phyloP scores from a whole-genome alignment of 2,329 filamentous ascomycete species.

The Dactylellina drechsleri region DNA sequence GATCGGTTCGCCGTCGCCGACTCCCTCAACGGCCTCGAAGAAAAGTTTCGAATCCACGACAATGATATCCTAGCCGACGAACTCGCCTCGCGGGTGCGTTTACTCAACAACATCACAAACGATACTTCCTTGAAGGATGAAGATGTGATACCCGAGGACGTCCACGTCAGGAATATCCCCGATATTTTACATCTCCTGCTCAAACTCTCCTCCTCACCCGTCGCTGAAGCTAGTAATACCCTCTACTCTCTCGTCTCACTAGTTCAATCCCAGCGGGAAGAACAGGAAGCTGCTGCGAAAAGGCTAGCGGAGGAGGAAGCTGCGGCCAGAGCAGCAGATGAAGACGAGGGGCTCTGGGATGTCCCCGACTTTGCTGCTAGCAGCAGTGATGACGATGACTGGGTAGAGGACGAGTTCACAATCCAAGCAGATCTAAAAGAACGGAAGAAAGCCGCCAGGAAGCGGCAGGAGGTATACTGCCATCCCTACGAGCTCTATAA shows the following conservation, averaged over 20 bases:
- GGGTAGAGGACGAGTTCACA: constrained; percentile 56
- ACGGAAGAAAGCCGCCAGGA: constrained; percentile 56
- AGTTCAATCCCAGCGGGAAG: constrained; percentile 63
- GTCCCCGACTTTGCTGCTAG: constrained; percentile 72
- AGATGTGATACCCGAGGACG: constrained; percentile 62
- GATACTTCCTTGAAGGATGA: constrained; percentile 61
- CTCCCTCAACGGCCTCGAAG: constrained; percentile 68
- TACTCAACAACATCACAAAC: constrained; percentile 67
- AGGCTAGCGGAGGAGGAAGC: constrained; percentile 81
- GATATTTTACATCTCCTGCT: constrained; percentile 83
- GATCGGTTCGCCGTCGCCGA: constrained; percentile 31
- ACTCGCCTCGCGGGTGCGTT: constrained; percentile 60
- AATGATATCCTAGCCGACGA: constrained; percentile 82
- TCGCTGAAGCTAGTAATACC: constrained; percentile 70
- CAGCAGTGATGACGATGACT: constrained; percentile 55
- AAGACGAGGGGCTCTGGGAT: constrained; percentile 70
- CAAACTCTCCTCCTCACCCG: constrained; percentile 81
- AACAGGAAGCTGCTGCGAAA: constrained; percentile 55
- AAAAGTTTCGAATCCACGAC: constrained; percentile 84
- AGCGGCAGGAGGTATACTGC: constrained; percentile 18
- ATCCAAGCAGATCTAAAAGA: constrained; percentile 58
- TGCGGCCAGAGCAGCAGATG: constrained; percentile 74
- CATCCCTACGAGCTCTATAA: neutral
- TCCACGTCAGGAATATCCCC: constrained; percentile 65
- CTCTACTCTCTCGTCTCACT: constrained; percentile 72